A percentile compares a stretch with the other conserved stretches of the same genome.
These are phyloP conservation scores for Isatis tinctoria DNA, from an alignment of 345 rosid genomes.

Conservation along the genomic window DNA sequence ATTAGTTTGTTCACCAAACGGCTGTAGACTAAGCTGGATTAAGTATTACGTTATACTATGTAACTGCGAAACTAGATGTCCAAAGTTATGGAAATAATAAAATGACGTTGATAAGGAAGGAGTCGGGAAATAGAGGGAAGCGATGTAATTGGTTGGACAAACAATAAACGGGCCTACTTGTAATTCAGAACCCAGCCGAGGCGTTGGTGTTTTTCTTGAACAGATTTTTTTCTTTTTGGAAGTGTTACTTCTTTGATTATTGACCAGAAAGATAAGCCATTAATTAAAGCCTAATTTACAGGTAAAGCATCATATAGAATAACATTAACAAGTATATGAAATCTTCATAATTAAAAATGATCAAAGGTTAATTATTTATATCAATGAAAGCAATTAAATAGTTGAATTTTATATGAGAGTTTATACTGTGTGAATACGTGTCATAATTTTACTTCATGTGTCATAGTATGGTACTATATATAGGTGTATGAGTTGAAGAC, in stretches of 20 bases:
- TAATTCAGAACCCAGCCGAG: background rate
- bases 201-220: background rate
- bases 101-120: slow-evolving; percentile 23
- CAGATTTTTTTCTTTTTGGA: background rate
- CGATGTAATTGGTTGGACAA: slow-evolving; percentile 8
- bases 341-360: too few species aligned
- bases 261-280: too few species aligned
- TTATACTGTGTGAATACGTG: too few species aligned
- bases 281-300: too few species aligned
- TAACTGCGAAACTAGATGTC: slow-evolving; percentile 3
- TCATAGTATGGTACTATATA: too few species aligned
- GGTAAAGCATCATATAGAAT: too few species aligned
- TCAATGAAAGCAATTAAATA: too few species aligned
- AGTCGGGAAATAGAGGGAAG: slow-evolving; percentile 4
- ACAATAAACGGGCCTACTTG: slow-evolving; percentile 37
- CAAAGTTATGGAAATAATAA: background rate
- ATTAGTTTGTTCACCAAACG: slow-evolving; percentile 12
- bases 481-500: too few species aligned
- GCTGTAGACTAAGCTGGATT: background rate
- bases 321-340: too few species aligned
- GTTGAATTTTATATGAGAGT: too few species aligned
- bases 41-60: background rate
- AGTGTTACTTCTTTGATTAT: background rate
- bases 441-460: too few species aligned
- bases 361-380: too few species aligned